These are phyloP conservation scores for Zygosaccharomyces sapae DNA, from an alignment of 1,139 yeast genomes.

Conservation along the genomic window DNA sequence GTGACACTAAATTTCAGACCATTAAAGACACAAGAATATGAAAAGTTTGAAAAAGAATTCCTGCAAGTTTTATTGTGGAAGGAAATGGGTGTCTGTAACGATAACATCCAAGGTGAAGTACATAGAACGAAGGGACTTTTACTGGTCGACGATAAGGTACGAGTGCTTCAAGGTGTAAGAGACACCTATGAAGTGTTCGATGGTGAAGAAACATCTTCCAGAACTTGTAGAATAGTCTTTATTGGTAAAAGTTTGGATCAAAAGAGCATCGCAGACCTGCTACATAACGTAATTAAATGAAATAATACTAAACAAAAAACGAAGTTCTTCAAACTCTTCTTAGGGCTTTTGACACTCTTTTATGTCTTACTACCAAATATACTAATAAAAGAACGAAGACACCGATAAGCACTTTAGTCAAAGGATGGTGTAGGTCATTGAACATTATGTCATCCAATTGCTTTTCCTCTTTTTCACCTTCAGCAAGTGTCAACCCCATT, in stretches of 20 bases:
- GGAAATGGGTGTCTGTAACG: conserved; percentile 29
- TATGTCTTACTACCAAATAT: conserved; percentile 11
- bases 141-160: conserved; percentile 45
- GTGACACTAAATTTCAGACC: conserved; percentile 30
- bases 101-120: conserved; percentile 46
- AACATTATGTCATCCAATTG: conserved; percentile 15
- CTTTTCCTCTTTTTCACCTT: conserved; percentile 13
- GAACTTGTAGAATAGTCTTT: conserved; percentile 59
- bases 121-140: conserved; percentile 77
- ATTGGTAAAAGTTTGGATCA: conserved; percentile 66
- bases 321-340: background rate
- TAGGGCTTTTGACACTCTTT: background rate
- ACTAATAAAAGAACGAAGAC: conserved; percentile 9
- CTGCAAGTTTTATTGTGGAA: conserved; percentile 35
- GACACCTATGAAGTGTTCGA: conserved; percentile 81
- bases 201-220: conserved; percentile 42
- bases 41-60: conserved; percentile 21
- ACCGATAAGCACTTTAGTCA: conserved; percentile 17
- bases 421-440: conserved; percentile 21
- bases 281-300: conserved; percentile 14
- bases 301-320: background rate
- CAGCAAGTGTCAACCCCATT: conserved; percentile 15
- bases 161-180: conserved; percentile 88
- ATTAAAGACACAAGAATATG: conserved; percentile 22
- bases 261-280: conserved; percentile 28